These are phyloP conservation scores for Malus sylvestris DNA, from an alignment of 306 rosid species.

Conservation along the genomic window DNA sequence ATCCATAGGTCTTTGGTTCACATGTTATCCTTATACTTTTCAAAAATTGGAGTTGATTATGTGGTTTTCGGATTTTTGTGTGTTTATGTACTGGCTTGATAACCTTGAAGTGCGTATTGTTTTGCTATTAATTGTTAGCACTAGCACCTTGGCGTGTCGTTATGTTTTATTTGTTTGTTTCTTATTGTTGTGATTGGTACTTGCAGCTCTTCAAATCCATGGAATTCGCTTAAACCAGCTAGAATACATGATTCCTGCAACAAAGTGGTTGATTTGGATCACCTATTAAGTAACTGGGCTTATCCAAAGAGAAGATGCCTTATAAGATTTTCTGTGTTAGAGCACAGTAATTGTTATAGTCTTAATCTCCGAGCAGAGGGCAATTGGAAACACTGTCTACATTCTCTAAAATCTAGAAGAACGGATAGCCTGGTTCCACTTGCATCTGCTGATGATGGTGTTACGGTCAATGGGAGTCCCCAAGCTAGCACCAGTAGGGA, in stretches of 20 bases:
- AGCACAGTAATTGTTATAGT: slow-evolving; percentile 20
- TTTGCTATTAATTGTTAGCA: background rate
- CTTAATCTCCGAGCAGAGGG: slow-evolving; percentile 19
- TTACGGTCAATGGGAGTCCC: slow-evolving; percentile 68
- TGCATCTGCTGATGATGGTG: slow-evolving; percentile 77
- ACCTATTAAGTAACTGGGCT: slow-evolving; percentile 48
- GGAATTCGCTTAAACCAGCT: slow-evolving; percentile 20
- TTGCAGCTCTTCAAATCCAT: slow-evolving; percentile 44
- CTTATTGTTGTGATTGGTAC: slow-evolving; percentile 17
- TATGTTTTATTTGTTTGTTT: background rate
- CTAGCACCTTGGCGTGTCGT: background rate
- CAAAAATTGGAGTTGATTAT: background rate
- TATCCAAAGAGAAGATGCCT: slow-evolving; percentile 59
- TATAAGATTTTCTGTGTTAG: slow-evolving; percentile 32
- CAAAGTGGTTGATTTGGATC: slow-evolving; percentile 40
- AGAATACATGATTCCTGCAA: slow-evolving; percentile 28
- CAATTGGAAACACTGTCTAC: slow-evolving; percentile 35
- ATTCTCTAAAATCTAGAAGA: slow-evolving; percentile 37
- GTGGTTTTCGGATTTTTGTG: background rate
- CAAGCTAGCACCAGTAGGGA: slow-evolving; percentile 53
- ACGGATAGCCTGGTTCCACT: slow-evolving; percentile 26
- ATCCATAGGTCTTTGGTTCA: too few relatives aligned
- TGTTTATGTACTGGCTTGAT: background rate
- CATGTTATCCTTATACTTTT: too few relatives aligned
- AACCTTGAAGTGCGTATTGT: background rate